These are phyloP conservation scores for Phytophthora constricta DNA, from an alignment of 352 stramenopile genomes.

Conservation along the genomic window DNA sequence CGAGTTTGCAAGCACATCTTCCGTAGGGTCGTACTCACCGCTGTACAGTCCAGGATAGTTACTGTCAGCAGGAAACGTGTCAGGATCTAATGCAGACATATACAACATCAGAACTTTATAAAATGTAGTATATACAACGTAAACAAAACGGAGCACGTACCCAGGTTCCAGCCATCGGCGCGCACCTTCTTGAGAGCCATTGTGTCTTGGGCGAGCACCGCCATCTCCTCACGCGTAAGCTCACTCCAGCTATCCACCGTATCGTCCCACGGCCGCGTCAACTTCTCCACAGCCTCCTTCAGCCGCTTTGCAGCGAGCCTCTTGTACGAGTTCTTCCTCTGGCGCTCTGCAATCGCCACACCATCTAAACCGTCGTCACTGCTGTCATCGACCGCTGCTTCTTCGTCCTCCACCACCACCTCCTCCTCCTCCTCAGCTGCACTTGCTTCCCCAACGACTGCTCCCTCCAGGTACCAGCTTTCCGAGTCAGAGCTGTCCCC, in stretches of 20 bases:
- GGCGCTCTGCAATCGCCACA: background rate
- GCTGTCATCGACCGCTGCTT: background rate
- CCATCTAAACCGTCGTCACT: background rate
- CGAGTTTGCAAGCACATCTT: background rate
- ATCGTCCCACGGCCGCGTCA: conserved; percentile 1
- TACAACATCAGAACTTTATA: conserved; percentile 3
- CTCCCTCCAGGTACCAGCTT: background rate
- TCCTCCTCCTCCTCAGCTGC: background rate
- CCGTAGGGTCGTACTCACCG: background rate
- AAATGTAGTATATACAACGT: conserved; percentile 9
- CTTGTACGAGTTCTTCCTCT: background rate
- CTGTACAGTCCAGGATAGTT: background rate
- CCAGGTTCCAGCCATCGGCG: conserved; percentile 3
- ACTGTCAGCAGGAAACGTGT: background rate
- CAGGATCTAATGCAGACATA: background rate
- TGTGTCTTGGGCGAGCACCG: conserved; percentile 4
- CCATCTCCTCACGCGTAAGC: background rate
- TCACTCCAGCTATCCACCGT: background rate
- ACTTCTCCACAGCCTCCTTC: conserved; percentile 3
- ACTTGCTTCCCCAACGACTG: background rate
- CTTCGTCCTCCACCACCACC: background rate
- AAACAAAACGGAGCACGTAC: background rate
- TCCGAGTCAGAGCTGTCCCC: conserved; percentile 8
- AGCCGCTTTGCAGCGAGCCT: background rate
- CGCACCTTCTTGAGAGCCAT: conserved; percentile 3